phyloP scores from a whole-genome alignment of 441 rosid species.

The Jatropha multifida region DNA sequence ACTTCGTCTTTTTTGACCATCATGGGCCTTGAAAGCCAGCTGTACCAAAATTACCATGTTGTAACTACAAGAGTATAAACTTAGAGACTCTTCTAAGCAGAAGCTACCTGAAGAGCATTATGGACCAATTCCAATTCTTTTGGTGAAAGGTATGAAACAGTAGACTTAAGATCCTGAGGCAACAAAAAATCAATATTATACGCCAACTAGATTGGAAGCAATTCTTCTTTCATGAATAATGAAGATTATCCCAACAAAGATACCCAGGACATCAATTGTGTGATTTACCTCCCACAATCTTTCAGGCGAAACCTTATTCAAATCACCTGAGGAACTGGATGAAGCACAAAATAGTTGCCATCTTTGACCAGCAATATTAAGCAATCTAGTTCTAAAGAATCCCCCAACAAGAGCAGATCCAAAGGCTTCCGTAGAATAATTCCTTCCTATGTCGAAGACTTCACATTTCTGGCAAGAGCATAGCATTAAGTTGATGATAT shows the following conservation, averaged over 20 bases:
- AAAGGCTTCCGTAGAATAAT: conserved; percentile 38
- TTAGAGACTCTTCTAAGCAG: conserved; percentile 16
- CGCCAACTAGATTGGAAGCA: conserved; percentile 17
- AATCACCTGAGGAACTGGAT: conserved; percentile 41
- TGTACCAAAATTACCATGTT: conserved; percentile 40
- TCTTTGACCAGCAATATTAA: conserved; percentile 46
- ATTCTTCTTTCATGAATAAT: conserved; percentile 17
- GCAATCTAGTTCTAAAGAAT: conserved; percentile 40
- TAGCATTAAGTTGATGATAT: not conserved
- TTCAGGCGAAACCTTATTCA: conserved; percentile 57
- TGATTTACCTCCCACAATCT: conserved; percentile 89
- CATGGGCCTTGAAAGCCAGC: conserved; percentile 95
- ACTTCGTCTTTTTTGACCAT: conserved; percentile 91
- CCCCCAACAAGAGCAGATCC: conserved; percentile 40
- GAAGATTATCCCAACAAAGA: conserved; percentile 10
- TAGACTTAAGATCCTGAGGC: conserved; percentile 73
- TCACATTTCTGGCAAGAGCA: conserved; percentile 51
- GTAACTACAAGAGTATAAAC: conserved; percentile 21
- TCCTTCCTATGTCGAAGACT: conserved; percentile 39
- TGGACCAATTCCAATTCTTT: conserved; percentile 81
- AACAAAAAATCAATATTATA: conserved; percentile 26
- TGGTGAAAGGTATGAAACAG: conserved; percentile 73
- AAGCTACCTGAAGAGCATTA: conserved; percentile 72
- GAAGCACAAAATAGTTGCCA: conserved; percentile 58
- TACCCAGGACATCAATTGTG: conserved; percentile 8